Conservation (phyloP, 176 grass and related monocot genomes). For the Cenchrus purpureus region DNA sequence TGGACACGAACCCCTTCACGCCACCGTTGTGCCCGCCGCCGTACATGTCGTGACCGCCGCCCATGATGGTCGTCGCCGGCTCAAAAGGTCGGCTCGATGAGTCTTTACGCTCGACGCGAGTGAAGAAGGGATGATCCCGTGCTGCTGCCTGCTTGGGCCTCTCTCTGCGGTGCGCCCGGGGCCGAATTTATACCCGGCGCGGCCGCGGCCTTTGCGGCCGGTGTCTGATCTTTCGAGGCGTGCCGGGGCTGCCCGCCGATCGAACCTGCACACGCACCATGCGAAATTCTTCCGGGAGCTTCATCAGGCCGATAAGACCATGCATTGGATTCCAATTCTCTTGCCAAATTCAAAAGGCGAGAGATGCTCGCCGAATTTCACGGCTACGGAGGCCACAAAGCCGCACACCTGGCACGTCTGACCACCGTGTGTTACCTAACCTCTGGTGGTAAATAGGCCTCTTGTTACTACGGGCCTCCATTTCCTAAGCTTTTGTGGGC, state of each 20-base stretch:
- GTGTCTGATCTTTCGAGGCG: conserved; percentile 1
- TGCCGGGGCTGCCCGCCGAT: neutral
- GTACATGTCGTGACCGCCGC: too few species aligned
- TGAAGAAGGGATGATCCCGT: neutral
- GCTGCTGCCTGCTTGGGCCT: neutral
- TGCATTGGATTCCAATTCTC: conserved; percentile 29
- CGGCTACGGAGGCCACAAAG: neutral
- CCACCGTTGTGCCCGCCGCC: too few species aligned
- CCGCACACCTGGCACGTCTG: neutral
- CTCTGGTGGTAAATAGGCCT: neutral
- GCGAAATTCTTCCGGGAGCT: conserved; percentile 28
- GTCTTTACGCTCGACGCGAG: too few species aligned
- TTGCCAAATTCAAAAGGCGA: neutral
- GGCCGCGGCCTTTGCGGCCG: neutral
- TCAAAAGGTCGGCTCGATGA: too few species aligned
- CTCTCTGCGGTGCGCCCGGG: too few species aligned
- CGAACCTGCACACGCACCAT: conserved; percentile 17
- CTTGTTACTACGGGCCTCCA: neutral
- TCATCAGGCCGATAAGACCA: conserved; percentile 1
- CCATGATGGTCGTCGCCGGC: too few species aligned
- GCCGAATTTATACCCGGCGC: conserved; percentile 27
- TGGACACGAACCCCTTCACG: too few species aligned
- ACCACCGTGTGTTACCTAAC: neutral
- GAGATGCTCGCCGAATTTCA: conserved; percentile 12
- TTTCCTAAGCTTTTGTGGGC: too few species aligned